These are phyloP conservation scores for Venturia nashicola DNA, from an alignment of 2,329 filamentous ascomycete species.

Conservation along the genomic window DNA sequence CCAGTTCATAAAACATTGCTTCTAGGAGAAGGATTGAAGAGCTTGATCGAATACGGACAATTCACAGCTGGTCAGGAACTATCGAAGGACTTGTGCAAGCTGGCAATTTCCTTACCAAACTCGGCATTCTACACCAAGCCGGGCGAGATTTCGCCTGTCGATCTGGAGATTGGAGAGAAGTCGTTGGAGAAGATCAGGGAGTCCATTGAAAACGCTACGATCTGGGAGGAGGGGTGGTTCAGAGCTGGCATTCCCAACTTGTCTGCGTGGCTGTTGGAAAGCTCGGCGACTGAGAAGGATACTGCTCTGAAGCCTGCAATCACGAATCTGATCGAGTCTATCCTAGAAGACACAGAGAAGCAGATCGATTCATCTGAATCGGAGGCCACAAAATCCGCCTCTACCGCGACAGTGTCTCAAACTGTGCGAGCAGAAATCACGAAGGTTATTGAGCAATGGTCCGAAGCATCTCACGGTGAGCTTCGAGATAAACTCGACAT, in stretches of 20 bases:
- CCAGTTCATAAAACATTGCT: conserved; percentile 76
- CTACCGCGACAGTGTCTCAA: conserved; percentile 28
- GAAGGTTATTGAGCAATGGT: conserved; percentile 55
- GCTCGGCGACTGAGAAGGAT: conserved; percentile 14
- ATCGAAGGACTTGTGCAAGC: conserved; percentile 34
- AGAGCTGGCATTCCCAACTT: conserved; percentile 56
- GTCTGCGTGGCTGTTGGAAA: conserved; percentile 47
- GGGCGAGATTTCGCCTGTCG: conserved; percentile 16
- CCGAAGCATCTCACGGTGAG: conserved; percentile 69
- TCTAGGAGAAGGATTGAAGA: conserved; percentile 59
- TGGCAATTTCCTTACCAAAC: conserved; percentile 44
- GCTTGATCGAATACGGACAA: conserved; percentile 43
- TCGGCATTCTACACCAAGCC: neutral
- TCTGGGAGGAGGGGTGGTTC: conserved; percentile 46
- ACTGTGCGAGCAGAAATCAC: conserved; percentile 40
- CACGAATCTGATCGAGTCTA: conserved; percentile 51
- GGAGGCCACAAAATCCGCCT: conserved; percentile 20
- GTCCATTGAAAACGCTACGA: conserved; percentile 37
- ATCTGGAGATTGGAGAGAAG: conserved; percentile 54
- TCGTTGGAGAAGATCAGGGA: conserved; percentile 57
- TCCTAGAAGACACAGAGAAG: conserved; percentile 44
- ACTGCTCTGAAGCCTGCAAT: conserved; percentile 52
- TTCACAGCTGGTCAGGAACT: conserved; percentile 26
- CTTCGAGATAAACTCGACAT: conserved; percentile 67
- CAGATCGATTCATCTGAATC: conserved; percentile 39